Conservation (phyloP, 352 stramenopile genomes). For the Phytopythium oedochilum region DNA sequence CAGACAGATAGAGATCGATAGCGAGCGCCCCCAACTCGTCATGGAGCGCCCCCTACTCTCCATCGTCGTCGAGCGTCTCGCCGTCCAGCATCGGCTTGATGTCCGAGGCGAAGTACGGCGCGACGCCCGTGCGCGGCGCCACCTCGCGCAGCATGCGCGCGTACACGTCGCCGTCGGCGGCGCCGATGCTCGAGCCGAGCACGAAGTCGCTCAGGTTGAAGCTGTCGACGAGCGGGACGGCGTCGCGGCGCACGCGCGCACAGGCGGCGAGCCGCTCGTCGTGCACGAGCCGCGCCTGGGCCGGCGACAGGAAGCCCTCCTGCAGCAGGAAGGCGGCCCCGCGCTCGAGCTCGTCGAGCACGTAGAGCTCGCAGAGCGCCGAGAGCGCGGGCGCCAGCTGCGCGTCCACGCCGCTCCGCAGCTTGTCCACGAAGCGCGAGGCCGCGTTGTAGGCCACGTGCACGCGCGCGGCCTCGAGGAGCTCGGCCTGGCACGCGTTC, state of each 20-base stretch:
- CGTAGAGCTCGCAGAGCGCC: constrained; percentile 70
- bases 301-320: constrained; percentile 47
- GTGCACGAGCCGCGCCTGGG: constrained; percentile 48
- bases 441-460: constrained; percentile 79
- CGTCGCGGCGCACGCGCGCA: constrained; percentile 41
- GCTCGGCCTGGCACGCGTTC: constrained; percentile 73
- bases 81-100: constrained; percentile 69
- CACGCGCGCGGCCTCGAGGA: constrained; percentile 62
- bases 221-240: constrained; percentile 63
- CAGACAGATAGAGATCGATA: no score
- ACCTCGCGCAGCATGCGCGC: constrained; percentile 47
- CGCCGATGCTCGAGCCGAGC: constrained; percentile 68
- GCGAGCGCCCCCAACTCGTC: no score
- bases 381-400: constrained; percentile 47
- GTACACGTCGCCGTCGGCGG: constrained; percentile 70
- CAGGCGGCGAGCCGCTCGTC: constrained; percentile 36
- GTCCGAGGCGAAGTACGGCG: constrained; percentile 45
- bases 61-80: constrained; percentile 27
- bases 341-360: constrained; percentile 65
- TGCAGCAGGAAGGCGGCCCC: constrained; percentile 52
- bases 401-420: constrained; percentile 9
- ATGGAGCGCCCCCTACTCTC: no score
- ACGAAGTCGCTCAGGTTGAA: constrained; percentile 71
- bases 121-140: constrained; percentile 24
- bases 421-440: constrained; percentile 43